These are phyloP conservation scores for Nepenthes gracilis DNA, from an alignment of 148 eudicot genomes.

Conservation along the genomic window DNA sequence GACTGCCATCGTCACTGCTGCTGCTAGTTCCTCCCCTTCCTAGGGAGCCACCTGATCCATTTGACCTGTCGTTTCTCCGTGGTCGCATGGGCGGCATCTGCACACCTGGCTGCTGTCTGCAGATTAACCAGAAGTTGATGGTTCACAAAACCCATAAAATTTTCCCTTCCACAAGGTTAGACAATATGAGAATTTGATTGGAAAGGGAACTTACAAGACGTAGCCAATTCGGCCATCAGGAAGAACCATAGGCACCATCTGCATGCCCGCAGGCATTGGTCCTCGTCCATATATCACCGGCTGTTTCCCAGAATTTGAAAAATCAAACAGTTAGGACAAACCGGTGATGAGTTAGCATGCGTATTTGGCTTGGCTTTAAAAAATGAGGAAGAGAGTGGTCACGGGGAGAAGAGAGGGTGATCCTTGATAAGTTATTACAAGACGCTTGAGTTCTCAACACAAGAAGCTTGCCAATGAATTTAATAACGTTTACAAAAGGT, in stretches of 20 bases:
- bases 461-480: too few species aligned
- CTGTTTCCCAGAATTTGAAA: slow-evolving; percentile 19
- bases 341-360: too few species aligned
- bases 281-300: slow-evolving; percentile 94
- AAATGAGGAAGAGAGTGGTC: background rate
- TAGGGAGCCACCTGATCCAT: slow-evolving; percentile 52
- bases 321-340: background rate
- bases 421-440: too few species aligned
- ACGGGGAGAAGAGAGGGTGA: too few species aligned
- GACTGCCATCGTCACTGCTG: slow-evolving; percentile 36
- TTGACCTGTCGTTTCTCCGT: slow-evolving; percentile 66
- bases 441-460: too few species aligned
- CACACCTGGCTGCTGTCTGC: slow-evolving; percentile 91
- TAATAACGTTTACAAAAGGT: too few species aligned
- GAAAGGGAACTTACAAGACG: slow-evolving; percentile 66
- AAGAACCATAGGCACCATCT: slow-evolving; percentile 99
- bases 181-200: background rate
- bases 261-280: slow-evolving; percentile 95
- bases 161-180: background rate
- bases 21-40: slow-evolving; percentile 42
- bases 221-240: slow-evolving; percentile 98
- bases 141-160: background rate
- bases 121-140: background rate
- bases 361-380: too few species aligned
- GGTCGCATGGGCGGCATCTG: slow-evolving; percentile 56